Percentiles rank a stretch among this genome's conserved stretches.
phyloP scores from a whole-genome alignment of 441 rosid genomes.

The Cnidoscolus chayamansa region DNA sequence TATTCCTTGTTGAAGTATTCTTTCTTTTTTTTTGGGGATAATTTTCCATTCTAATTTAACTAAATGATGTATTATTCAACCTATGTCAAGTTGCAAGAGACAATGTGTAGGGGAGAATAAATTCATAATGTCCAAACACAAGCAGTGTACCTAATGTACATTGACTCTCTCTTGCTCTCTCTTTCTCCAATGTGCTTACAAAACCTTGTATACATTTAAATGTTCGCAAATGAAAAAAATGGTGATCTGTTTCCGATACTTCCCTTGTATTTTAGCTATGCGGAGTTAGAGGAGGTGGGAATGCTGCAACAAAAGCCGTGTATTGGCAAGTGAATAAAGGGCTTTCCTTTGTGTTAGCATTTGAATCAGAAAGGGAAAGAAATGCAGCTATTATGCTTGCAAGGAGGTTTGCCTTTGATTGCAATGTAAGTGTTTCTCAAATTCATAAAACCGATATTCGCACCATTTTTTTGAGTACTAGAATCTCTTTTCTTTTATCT shows the following conservation, averaged over 20 bases:
- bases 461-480: background rate
- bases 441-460: background rate
- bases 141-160: background rate
- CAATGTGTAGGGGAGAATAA: background rate
- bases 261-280: constrained; percentile 53
- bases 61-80: background rate
- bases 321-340: constrained; percentile 90
- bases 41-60: background rate
- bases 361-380: constrained; percentile 85
- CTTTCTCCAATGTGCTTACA: too few species aligned
- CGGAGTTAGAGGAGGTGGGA: constrained; percentile 98
- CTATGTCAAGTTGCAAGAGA: background rate
- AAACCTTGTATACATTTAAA: background rate
- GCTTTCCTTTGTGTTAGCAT: constrained; percentile 69
- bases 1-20: background rate
- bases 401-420: constrained; percentile 87
- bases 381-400: constrained; percentile 92
- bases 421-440: constrained; percentile 60
- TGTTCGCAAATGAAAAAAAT: background rate
- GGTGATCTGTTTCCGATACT: constrained; percentile 15
- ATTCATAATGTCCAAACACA: background rate
- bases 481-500: background rate
- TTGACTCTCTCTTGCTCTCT: background rate
- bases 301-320: constrained; percentile 90
- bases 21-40: background rate